Evolutionary conservation across 1,139 yeast species (phyloP).

Genomic region (Scheffersomyces titani): DNA sequence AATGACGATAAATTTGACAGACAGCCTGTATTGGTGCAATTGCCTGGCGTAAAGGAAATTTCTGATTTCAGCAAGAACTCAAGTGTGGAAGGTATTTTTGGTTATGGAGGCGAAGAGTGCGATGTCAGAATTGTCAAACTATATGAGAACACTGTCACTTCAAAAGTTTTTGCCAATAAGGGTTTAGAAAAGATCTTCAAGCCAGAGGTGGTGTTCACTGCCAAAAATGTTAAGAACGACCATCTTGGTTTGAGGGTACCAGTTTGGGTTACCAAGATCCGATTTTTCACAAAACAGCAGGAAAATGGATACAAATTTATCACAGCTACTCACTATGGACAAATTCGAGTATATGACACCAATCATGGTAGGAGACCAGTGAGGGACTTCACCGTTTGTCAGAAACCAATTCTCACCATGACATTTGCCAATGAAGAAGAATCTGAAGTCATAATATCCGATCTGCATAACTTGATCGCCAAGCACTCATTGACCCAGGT

Average conservation of each 20-base stretch:
- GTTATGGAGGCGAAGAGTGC: conserved; percentile 75
- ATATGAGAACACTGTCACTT: conserved; percentile 24
- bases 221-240: conserved; percentile 69
- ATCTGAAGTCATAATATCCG: conserved; percentile 53
- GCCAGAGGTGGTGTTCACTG: conserved; percentile 42
- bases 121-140: conserved; percentile 56
- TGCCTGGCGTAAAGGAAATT: conserved; percentile 45
- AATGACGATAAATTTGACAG: conserved; percentile 27
- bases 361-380: conserved; percentile 61
- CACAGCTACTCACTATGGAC: conserved; percentile 71
- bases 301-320: conserved; percentile 44
- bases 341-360: conserved; percentile 63
- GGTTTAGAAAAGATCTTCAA: conserved; percentile 15
- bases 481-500: conserved; percentile 46
- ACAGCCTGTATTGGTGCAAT: conserved; percentile 29
- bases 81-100: conserved; percentile 49
- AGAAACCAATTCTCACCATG: conserved; percentile 47
- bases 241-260: conserved; percentile 67
- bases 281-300: conserved; percentile 39
- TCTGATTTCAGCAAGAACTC: conserved; percentile 51
- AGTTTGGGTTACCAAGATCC: conserved; percentile 57
- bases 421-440: conserved; percentile 32
- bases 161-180: conserved; percentile 14
- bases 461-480: conserved; percentile 56
- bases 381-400: conserved; percentile 47